These are phyloP conservation scores for Scutellaria galericulata DNA, from an alignment of 257 asterid genomes.

Conservation along the genomic window DNA sequence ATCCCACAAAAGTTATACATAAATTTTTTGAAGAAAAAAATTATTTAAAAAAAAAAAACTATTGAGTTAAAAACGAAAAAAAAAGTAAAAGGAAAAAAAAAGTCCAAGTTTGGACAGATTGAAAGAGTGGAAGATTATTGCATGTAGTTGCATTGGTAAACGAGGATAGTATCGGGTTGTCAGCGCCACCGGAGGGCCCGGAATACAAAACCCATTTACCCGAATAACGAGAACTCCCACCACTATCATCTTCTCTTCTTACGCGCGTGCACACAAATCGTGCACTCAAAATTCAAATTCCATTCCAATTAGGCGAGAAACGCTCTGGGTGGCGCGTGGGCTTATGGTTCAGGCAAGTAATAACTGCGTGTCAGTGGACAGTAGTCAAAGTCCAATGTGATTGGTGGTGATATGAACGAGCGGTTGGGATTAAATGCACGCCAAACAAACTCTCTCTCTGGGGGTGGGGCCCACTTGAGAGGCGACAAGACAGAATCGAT, in stretches of 20 bases:
- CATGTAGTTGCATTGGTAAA: neutral
- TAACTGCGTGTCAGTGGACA: constrained; percentile 40
- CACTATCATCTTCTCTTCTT: neutral
- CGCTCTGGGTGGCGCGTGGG: neutral
- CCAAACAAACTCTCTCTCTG: constrained; percentile 25
- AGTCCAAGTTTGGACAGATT: no score
- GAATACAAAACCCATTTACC: constrained; percentile 50
- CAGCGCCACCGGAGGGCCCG: constrained; percentile 68
- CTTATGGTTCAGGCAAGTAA: constrained; percentile 7
- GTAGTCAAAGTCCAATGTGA: constrained; percentile 36
- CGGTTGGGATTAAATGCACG: constrained; percentile 46
- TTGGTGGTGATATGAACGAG: constrained; percentile 21
- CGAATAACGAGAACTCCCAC: constrained; percentile 35
- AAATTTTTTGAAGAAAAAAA: no score
- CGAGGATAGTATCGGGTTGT: constrained; percentile 37
- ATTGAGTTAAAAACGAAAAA: no score
- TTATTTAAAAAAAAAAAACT: no score
- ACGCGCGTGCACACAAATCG: constrained; percentile 16
- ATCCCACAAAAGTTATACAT: no score
- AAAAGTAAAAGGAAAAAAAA: no score
- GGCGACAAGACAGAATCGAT: constrained; percentile 49
- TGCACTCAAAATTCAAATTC: neutral
- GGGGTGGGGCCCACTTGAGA: constrained; percentile 36
- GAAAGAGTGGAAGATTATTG: no score
- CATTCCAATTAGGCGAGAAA: no score